Base-by-base conservation (phyloP, 1,139 yeast genomes). In the Barnettozyma hawaiiensis region DNA sequence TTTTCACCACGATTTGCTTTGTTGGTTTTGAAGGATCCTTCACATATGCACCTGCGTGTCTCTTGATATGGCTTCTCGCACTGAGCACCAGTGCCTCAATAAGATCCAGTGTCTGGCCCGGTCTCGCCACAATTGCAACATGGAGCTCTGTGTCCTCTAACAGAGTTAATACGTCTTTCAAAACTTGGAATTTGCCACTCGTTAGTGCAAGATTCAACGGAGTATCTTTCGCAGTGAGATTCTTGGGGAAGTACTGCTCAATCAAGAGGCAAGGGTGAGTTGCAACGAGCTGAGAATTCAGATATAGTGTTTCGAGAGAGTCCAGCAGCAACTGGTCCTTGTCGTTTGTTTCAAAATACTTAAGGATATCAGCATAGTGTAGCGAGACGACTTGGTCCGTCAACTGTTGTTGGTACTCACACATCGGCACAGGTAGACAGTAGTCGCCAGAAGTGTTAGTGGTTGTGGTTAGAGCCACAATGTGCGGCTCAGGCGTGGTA, bases 311-410 rank as follows among this genome's bases (percentile, higher is more conserved):
- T 49, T 78, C 76, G 55, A 89, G 67, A 19, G 84, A 81, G 60
- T 82, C 82, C 18, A 77, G 65, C 37, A 85, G 76, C 41, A 83
- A 76, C 37, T 76, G 79, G 36, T 77, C 77, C 39, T 69, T 59
- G 40, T 70, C 69, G 27, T 64, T 62, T 0, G 86, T 78, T 60
- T 87, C 96, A 58, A 87, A 89, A 61, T 83, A 87, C 63, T 87
- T 82, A 54, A 90, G 69, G 44, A 92, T 86, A 59, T 90, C 97
- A 27, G 95, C 80, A 58, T 89, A 89, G 62, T 92, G 97, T 35
- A 89, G 68, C 1, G 96, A 85, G 7, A 92, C 85, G 23, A 92
- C 89, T 59, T 89, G 96, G 64, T 90, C 96, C n/a, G 92, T 85
- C 42, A 92, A 71, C 57, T 87, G 95, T 55, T 81, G 83, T 60